phyloP scores from a whole-genome alignment of 805 yeast species.

The Saccharomycopsis sp. region DNA sequence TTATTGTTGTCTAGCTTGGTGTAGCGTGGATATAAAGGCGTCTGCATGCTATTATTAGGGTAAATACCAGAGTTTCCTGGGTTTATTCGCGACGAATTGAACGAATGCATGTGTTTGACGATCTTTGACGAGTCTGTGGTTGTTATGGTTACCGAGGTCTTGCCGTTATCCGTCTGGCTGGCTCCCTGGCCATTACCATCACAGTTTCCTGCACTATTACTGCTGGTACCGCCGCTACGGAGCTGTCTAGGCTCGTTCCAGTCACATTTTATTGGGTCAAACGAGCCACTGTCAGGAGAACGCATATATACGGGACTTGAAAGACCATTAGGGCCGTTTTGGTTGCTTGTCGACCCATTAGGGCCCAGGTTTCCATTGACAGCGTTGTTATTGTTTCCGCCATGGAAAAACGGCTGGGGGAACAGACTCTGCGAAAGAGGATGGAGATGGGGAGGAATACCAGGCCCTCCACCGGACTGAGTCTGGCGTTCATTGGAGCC shows the following conservation, averaged over 20 bases:
- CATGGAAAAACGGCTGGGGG: not conserved
- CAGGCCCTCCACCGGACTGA: too few species aligned
- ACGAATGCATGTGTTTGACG: not conserved
- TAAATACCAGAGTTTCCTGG: not conserved
- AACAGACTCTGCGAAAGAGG: conserved; percentile 1
- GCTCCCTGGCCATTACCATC: conserved; percentile 1
- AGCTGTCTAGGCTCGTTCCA: conserved; percentile 6
- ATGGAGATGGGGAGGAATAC: not conserved
- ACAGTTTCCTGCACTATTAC: not conserved
- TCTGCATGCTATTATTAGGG: not conserved
- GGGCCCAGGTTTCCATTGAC: too few species aligned
- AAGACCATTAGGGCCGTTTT: not conserved
- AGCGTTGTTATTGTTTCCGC: not conserved
- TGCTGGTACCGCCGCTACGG: not conserved
- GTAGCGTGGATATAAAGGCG: conserved; percentile 12
- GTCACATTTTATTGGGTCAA: conserved; percentile 11
- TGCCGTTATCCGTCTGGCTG: not conserved
- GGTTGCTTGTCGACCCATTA: not conserved
- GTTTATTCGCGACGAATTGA: not conserved
- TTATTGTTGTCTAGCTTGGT: conserved; percentile 7
- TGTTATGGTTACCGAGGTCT: not conserved
- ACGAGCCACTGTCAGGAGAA: conserved; percentile 1
- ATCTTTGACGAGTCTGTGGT: not conserved
- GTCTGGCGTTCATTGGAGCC: too few species aligned
- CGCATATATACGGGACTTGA: conserved; percentile 1